Evolutionary conservation across 768 basidiomycete genomes (phyloP), one percentile per base, ranked within the genome.

Genomic region (Chlorophyllum brunneum): DNA sequence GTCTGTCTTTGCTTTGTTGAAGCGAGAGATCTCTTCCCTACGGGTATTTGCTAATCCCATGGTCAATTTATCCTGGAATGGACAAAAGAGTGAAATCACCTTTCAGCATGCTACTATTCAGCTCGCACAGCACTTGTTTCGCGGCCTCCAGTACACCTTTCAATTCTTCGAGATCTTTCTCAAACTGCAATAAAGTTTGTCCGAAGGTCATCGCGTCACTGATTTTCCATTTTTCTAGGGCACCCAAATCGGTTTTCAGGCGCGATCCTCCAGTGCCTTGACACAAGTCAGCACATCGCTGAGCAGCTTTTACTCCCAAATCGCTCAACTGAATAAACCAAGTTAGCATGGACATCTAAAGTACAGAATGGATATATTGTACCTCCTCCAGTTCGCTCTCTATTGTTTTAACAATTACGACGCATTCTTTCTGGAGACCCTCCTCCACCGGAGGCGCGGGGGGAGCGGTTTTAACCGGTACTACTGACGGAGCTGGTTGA

Each of bases 11-110:
- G 92, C 93, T 58, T 81, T 82, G 49, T 84, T 76, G 65, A 92
- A 94, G 4, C 91, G 81, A 15, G 75, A 72, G 22, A 92, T 86
- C 61, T 97, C 93, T 63, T 94, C 92, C 58, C 80, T 80, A 57
- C 88, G 82, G 54, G 88, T 90, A 44, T 81, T 83, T 34, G 85
- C 94, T 95, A 60, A 34, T 36, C 40, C 33, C 13, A 40, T 43
- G 24, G 22, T 48, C 40, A 46, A 24, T 18, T 13, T 22, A 20
- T 42, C 42, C 8, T 9, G 30, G 40, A 53, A 54, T n/a, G n/a
- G n/a, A n/a, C n/a, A 20, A 39, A 13, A 40, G 20, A n/a, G 31
- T 13, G 16, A 11, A 22, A 2, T 41, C 11, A 38, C 36, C 30
- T 6, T 10, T 51, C 10, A 4, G 5, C 37, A 91, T 70, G 50